Evolutionary conservation across 176 grass and related monocot genomes (phyloP).

Genomic region (Eleusine coracana): DNA sequence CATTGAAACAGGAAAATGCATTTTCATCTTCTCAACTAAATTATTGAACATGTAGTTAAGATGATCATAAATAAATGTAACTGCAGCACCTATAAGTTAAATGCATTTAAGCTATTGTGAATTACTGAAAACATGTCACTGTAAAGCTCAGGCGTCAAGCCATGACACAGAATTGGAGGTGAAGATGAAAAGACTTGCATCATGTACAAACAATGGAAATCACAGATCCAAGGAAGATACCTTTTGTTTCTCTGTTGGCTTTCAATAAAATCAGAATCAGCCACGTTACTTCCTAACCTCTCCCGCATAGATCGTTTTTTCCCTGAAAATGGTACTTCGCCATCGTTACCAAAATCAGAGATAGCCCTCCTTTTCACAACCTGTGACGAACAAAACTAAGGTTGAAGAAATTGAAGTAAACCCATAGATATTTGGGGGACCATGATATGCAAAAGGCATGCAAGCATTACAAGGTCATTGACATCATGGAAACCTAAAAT

Average conservation of each 20-base stretch:
- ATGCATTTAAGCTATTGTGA: background rate
- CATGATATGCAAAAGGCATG: background rate
- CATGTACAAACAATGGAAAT: background rate
- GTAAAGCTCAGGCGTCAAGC: constrained; percentile 19
- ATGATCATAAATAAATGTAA: background rate
- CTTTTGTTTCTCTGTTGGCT: constrained; percentile 57
- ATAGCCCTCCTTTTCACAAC: constrained; percentile 65
- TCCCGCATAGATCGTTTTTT: constrained; percentile 55
- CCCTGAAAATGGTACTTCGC: constrained; percentile 38
- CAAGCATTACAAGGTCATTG: background rate
- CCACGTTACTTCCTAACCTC: constrained; percentile 55
- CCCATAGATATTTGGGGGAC: background rate
- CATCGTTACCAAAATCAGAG: constrained; percentile 38
- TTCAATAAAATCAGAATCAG: constrained; percentile 47
- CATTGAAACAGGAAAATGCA: background rate
- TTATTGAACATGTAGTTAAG: background rate
- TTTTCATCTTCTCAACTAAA: background rate
- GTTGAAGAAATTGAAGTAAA: constrained; percentile 17
- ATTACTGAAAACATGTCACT: background rate
- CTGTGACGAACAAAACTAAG: constrained; percentile 42
- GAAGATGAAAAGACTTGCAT: background rate
- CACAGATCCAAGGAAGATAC: constrained; percentile 39
- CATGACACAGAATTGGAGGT: background rate
- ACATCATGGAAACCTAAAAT: constrained; percentile 12
- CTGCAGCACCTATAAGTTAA: background rate